Conservation (phyloP, 108 stramenopile species). For the Fragilaria crotonensis region DNA sequence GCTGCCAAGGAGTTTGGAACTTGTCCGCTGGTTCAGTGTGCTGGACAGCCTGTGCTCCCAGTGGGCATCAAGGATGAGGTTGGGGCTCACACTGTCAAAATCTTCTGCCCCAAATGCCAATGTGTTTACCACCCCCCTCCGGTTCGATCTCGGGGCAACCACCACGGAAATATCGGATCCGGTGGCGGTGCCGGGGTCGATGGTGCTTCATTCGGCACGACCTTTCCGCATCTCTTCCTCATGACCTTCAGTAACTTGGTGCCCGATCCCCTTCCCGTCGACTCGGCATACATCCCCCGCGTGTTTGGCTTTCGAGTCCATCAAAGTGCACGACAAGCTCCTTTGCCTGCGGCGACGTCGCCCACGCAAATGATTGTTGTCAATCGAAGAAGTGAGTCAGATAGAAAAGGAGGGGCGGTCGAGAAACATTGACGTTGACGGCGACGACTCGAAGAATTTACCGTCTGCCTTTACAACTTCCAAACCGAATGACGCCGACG, state of each 20-base stretch:
- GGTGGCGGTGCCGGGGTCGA: constrained; percentile 54
- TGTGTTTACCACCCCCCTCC: constrained; percentile 83
- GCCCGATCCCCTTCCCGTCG: constrained; percentile 66
- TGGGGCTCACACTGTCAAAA: constrained; percentile 78
- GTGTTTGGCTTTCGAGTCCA: constrained; percentile 98
- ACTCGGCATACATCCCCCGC: constrained; percentile 82
- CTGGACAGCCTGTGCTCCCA: constrained; percentile 88
- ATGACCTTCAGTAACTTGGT: constrained; percentile 91
- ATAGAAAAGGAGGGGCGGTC: too few species aligned
- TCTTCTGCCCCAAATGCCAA: constrained; percentile 92
- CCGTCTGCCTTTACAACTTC: not conserved
- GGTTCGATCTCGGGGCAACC: constrained; percentile 43
- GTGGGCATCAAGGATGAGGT: constrained; percentile 85
- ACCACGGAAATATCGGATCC: constrained; percentile 35
- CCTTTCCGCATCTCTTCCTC: constrained; percentile 96
- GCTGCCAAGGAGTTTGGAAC: constrained; percentile 86
- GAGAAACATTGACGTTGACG: not conserved
- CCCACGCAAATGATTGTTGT: constrained; percentile 8
- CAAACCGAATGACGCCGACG: not conserved
- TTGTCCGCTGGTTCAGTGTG: constrained; percentile 84
- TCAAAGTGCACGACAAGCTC: constrained; percentile 6
- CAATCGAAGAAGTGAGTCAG: too few species aligned
- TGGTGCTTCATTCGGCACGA: constrained; percentile 95
- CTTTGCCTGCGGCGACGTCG: not conserved
- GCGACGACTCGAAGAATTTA: not conserved